Evolutionary conservation across 371 early-diverging fungal species (phyloP).

Genomic region (Lichtheimia hyalospora): DNA sequence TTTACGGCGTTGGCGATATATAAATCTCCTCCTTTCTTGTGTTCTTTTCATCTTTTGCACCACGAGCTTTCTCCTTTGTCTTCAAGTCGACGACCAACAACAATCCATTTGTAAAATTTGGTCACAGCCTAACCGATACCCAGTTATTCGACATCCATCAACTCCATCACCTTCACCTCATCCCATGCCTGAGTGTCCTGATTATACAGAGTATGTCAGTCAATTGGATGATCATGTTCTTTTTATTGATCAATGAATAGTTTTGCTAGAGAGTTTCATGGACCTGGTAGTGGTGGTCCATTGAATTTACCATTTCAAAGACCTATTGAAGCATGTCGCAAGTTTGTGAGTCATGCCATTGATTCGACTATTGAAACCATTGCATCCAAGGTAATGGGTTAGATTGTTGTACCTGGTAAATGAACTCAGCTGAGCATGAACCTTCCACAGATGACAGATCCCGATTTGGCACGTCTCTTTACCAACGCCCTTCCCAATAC

Average conservation of each 20-base stretch:
- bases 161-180: background rate
- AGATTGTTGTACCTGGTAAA: too few species aligned
- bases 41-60: background rate
- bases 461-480: constrained; percentile 55
- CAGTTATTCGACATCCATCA: background rate
- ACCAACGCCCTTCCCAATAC: constrained; percentile 59
- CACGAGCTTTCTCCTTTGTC: constrained; percentile 6
- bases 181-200: background rate
- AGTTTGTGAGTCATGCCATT: constrained; percentile 41
- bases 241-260: too few species aligned
- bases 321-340: constrained; percentile 40
- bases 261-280: constrained; percentile 24
- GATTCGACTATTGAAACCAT: constrained; percentile 37
- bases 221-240: too few species aligned
- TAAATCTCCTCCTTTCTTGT: constrained; percentile 2
- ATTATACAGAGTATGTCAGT: constrained; percentile 9
- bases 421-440: background rate
- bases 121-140: background rate
- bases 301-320: constrained; percentile 43
- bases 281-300: constrained; percentile 40
- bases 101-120: background rate
- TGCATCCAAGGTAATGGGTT: constrained; percentile 28
- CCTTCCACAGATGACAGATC: constrained; percentile 30
- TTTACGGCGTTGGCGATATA: constrained; percentile 1
- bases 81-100: constrained; percentile 1